Evolutionary conservation across 2,329 filamentous ascomycete genomes (phyloP), one percentile per base, ranked within the genome.

Genomic region (Didymellaceae sp.): DNA sequence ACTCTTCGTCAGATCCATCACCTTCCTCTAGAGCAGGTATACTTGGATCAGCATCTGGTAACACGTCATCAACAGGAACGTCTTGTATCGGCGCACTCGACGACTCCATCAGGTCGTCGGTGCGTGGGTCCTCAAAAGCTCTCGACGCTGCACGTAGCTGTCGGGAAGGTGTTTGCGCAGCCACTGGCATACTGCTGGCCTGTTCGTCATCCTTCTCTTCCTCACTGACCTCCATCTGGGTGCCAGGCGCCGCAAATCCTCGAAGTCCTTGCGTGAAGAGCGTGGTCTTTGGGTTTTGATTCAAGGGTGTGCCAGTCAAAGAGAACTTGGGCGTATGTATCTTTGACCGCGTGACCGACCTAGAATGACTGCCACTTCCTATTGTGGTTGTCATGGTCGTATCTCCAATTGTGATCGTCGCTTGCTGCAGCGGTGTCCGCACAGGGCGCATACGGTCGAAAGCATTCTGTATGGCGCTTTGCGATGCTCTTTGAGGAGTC

Each of bases 331-430:
- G 74, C 9, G 69, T 71, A 37, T 78, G 72, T 14, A 77, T 75
- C 32, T 74, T 71, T 37, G 74, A 73, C 47, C 70, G 74, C 49
- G 73, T 78, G 55, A 83, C 82, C 40, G 81, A 77, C 40, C 78
- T 49, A 2, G 61, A 61, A 35, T 66, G 50, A 21, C 59, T 82
- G 22, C 55, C 5, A 34, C 61, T 82, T 1, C 87, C 87, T 58
- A 91, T 80, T 24, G 85, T 80, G 16, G 85, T 86, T 0, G 83
- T 87, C 5, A 85, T 80, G 0, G 86, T 90, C 35, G 80, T 81
- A 54, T 86, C 80, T 1, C 88, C 89, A 45, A 93, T 84, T 0
- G 87, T 91, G 38, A 93, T 89, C 2, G 87, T 90, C 16, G 89
- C 88, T 42, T 86, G 76, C 61, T 90, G 86, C 21, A 80, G 74